Percentiles rank a stretch among this genome's conserved stretches.
phyloP scores from a whole-genome alignment of 441 rosid genomes.

The Biscutella laevigata region DNA sequence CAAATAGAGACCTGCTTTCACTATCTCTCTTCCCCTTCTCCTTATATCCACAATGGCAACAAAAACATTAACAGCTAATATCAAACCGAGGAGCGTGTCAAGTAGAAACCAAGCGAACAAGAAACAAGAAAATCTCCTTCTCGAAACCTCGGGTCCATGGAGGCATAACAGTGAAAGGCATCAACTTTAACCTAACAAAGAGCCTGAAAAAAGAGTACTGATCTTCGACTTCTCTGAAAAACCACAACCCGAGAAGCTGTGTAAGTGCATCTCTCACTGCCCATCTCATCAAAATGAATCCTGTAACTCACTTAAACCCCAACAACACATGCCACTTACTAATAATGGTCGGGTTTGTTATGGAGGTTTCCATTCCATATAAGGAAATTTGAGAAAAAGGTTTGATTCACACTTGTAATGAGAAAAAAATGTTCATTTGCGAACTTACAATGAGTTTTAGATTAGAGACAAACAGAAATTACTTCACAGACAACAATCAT shows the following conservation, averaged over 20 bases:
- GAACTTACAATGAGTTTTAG: constrained; percentile 23
- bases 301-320: constrained; percentile 76
- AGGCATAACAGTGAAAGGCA: constrained; percentile 79
- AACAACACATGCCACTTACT: no score
- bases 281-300: constrained; percentile 83
- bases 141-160: constrained; percentile 83
- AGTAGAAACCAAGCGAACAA: constrained; percentile 69
- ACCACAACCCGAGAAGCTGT: constrained; percentile 86
- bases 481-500: constrained; percentile 17
- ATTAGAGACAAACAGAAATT: not conserved
- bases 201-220: constrained; percentile 80
- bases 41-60: constrained; percentile 73
- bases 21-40: constrained; percentile 76
- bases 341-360: not conserved
- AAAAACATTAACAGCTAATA: constrained; percentile 77
- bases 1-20: constrained; percentile 80
- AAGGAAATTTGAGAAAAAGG: not conserved
- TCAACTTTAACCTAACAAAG: constrained; percentile 74
- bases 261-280: constrained; percentile 86
- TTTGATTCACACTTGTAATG: constrained; percentile 20
- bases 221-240: constrained; percentile 77
- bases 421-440: constrained; percentile 19
- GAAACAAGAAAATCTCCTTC: constrained; percentile 73
- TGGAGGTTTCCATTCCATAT: not conserved
- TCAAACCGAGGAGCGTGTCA: constrained; percentile 54